These are phyloP conservation scores for Lodderomyces pseudojiufengensis DNA, from an alignment of 1,139 yeast genomes.

Conservation along the genomic window DNA sequence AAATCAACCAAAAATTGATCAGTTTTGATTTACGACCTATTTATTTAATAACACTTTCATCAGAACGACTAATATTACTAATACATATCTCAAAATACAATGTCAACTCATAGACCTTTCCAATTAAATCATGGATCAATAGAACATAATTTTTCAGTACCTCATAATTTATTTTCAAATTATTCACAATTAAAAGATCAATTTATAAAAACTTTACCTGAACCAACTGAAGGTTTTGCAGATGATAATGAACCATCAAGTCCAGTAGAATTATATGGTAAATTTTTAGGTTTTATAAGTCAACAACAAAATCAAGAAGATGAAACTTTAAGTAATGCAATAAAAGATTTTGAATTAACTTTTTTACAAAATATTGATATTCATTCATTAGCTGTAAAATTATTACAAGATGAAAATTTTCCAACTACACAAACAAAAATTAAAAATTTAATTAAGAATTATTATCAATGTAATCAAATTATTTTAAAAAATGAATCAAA, in stretches of 20 bases:
- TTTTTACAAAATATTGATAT: slow-evolving; percentile 58
- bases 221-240: slow-evolving; percentile 78
- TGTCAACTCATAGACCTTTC: slow-evolving; percentile 54
- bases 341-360: slow-evolving; percentile 79
- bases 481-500: slow-evolving; percentile 52
- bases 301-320: slow-evolving; percentile 15
- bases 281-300: slow-evolving; percentile 79
- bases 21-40: too few species aligned
- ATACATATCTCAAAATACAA: not conserved
- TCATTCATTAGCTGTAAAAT: slow-evolving; percentile 79
- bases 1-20: too few species aligned
- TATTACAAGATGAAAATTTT: slow-evolving; percentile 48
- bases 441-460: slow-evolving; percentile 70
- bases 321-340: slow-evolving; percentile 64
- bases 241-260: slow-evolving; percentile 88
- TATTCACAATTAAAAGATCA: slow-evolving; percentile 88
- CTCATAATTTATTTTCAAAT: slow-evolving; percentile 72
- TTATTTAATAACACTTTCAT: too few species aligned
- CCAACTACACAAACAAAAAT: slow-evolving; percentile 71
- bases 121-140: slow-evolving; percentile 80
- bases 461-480: slow-evolving; percentile 48
- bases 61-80: too few species aligned
- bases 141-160: slow-evolving; percentile 85
- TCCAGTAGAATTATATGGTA: slow-evolving; percentile 80
- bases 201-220: slow-evolving; percentile 74